Conservation (phyloP, 2,329 filamentous ascomycete species). For the Beauveria sp. region DNA sequence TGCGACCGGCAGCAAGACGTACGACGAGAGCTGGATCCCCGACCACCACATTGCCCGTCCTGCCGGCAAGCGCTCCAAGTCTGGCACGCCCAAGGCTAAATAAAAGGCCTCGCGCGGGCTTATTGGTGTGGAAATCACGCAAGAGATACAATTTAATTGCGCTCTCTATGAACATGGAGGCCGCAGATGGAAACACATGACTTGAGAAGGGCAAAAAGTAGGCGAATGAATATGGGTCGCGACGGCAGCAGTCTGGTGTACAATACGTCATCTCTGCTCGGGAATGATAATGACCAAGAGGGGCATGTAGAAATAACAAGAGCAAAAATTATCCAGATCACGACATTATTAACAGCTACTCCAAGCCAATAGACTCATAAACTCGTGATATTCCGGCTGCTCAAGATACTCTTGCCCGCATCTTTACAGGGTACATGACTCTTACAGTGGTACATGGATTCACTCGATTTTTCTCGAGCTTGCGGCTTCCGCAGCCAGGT, state of each 20-base stretch:
- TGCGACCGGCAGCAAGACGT: conserved; percentile 61
- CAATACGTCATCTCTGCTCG: neutral
- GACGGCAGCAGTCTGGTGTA: neutral
- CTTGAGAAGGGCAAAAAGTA: no score
- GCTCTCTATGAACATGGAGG: neutral
- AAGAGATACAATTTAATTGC: neutral
- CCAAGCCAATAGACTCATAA: neutral
- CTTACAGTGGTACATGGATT: neutral
- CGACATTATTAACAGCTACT: neutral
- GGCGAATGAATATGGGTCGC: neutral
- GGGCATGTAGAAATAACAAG: neutral
- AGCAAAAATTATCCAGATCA: neutral
- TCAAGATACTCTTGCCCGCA: no score
- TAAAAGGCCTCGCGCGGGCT: conserved; percentile 13
- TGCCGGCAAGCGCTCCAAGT: conserved; percentile 56
- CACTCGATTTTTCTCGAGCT: conserved; percentile 23
- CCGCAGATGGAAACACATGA: neutral
- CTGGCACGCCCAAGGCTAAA: conserved; percentile 34
- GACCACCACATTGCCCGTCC: conserved; percentile 83
- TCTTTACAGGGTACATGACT: neutral
- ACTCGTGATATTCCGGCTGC: neutral
- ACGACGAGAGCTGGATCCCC: conserved; percentile 93
- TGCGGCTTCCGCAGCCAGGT: conserved; percentile 39
- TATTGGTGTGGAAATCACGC: no score
- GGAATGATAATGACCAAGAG: neutral